A percentile compares a stretch with the other conserved stretches of the same genome.
Conservation (phyloP, 331 rosid species). For the Erythrophleum ivorense region DNA sequence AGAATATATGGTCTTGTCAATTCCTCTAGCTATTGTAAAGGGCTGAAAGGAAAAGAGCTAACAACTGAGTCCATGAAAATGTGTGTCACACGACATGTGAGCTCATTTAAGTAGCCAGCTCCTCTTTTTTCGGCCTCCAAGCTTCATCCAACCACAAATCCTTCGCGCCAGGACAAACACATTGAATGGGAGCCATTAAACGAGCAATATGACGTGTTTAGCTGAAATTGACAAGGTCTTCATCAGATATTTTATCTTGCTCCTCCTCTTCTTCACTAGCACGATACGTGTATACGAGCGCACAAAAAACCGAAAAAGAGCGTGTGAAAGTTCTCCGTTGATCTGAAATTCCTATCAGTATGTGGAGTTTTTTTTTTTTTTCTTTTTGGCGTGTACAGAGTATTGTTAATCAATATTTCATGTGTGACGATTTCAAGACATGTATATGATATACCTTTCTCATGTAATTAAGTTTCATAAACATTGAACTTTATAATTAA, state of each 20-base stretch:
- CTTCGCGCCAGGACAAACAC: conserved; percentile 16
- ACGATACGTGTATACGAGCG: too few species aligned
- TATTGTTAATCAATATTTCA: not conserved
- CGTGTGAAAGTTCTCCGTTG: too few species aligned
- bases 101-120: conserved; percentile 18
- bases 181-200: conserved; percentile 31
- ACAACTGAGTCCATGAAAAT: not conserved
- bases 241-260: not conserved
- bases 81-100: conserved; percentile 12
- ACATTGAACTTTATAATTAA: too few species aligned
- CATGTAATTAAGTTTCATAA: too few species aligned
- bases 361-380: too few species aligned
- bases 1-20: too few species aligned
- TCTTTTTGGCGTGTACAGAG: not conserved
- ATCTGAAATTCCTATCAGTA: too few species aligned
- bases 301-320: too few species aligned
- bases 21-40: too few species aligned
- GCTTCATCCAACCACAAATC: conserved; percentile 26
- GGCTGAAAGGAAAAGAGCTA: not conserved
- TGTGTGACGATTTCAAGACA: not conserved
- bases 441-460: not conserved
- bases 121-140: not conserved
- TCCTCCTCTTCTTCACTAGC: not conserved
- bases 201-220: conserved; percentile 19
- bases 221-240: conserved; percentile 32